Percentiles rank a stretch among this genome's conserved stretches.
phyloP scores from a whole-genome alignment of 1,139 yeast species.

The Candida freyschussii region DNA sequence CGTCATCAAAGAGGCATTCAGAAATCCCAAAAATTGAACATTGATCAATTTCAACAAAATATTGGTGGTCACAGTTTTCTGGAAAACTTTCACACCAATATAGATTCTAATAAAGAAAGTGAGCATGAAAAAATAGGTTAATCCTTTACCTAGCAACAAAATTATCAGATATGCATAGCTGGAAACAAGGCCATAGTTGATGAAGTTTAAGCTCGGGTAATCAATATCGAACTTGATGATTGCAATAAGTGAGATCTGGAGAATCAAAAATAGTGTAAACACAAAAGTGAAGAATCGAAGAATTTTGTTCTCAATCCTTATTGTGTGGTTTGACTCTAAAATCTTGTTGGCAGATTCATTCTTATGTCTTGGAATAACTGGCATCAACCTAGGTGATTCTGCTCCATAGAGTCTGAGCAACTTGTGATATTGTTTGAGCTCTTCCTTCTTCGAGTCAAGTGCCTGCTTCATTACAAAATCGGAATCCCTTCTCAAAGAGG shows the following conservation, averaged over 20 bases:
- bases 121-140: slow-evolving; percentile 16
- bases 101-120: slow-evolving; percentile 20
- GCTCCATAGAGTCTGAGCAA: slow-evolving; percentile 17
- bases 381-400: slow-evolving; percentile 10
- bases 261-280: slow-evolving; percentile 15
- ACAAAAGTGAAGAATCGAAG: slow-evolving; percentile 18
- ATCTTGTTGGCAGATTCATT: slow-evolving; percentile 13
- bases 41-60: slow-evolving; percentile 18
- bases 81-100: slow-evolving; percentile 20
- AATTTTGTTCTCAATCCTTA: slow-evolving; percentile 20
- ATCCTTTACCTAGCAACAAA: slow-evolving; percentile 16
- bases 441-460: slow-evolving; percentile 11
- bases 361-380: slow-evolving; percentile 3
- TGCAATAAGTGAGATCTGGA: slow-evolving; percentile 17
- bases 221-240: slow-evolving; percentile 17
- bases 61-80: slow-evolving; percentile 13
- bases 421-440: slow-evolving; percentile 12
- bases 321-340: slow-evolving; percentile 13
- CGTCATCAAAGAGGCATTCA: slow-evolving; percentile 10
- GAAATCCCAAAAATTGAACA: slow-evolving; percentile 22
- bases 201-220: slow-evolving; percentile 5
- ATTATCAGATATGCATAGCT: slow-evolving; percentile 14
- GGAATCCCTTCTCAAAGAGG: slow-evolving; percentile 9
- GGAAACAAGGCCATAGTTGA: slow-evolving; percentile 10
- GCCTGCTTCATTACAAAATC: slow-evolving; percentile 14